Evolutionary conservation across 2,329 filamentous ascomycete species (phyloP).

Genomic region (Hypoxylon sp.): DNA sequence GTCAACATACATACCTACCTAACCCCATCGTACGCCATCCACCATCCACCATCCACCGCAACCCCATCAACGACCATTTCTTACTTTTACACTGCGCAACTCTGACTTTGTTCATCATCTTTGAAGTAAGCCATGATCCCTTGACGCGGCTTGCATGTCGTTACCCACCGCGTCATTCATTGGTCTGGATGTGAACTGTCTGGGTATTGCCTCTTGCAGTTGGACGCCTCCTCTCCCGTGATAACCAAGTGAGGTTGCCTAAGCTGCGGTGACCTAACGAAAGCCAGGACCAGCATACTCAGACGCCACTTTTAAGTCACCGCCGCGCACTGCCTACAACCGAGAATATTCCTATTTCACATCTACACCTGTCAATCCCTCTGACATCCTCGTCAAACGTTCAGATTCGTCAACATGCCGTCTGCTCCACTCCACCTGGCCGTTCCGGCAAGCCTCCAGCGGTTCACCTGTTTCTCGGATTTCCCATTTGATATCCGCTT

Average conservation of each 20-base stretch:
- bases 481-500: slow-evolving; percentile 50
- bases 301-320: slow-evolving; percentile 19
- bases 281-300: slow-evolving; percentile 11
- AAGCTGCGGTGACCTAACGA: slow-evolving; percentile 6
- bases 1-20: too few species aligned
- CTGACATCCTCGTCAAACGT: not conserved
- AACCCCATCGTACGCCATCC: not conserved
- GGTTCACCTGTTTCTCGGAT: slow-evolving; percentile 44
- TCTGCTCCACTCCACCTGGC: slow-evolving; percentile 38
- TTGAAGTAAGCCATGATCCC: slow-evolving; percentile 15
- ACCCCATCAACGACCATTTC: not conserved
- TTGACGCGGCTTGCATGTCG: slow-evolving; percentile 27
- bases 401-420: slow-evolving; percentile 12
- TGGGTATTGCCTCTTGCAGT: slow-evolving; percentile 4
- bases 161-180: slow-evolving; percentile 20
- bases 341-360: not conserved
- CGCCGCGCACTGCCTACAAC: not conserved
- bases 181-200: slow-evolving; percentile 27
- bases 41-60: not conserved
- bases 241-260: not conserved
- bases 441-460: slow-evolving; percentile 43
- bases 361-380: slow-evolving; percentile 6
- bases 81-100: not conserved
- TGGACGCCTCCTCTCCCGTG: slow-evolving; percentile 14
- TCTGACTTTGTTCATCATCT: slow-evolving; percentile 6